A percentile compares a stretch with the other conserved stretches of the same genome.
Conservation (phyloP, 257 asterid genomes). For the Penstemon eatonii region DNA sequence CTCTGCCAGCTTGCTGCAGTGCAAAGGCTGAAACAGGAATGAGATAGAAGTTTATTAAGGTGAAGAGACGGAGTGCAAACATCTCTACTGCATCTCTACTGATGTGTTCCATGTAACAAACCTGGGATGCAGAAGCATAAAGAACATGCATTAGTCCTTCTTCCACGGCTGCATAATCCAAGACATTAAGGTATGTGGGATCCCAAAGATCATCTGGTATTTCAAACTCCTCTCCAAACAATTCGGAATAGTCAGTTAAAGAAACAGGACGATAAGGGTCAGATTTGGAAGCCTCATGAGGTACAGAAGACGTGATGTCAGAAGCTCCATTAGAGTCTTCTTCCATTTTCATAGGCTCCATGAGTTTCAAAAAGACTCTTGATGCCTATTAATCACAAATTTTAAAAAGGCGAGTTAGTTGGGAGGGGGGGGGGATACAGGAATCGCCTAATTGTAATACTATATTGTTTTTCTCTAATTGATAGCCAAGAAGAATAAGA, state of each 20-base stretch:
- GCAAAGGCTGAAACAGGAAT: slow-evolving; percentile 60
- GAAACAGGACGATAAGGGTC: slow-evolving; percentile 42
- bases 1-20: slow-evolving; percentile 89
- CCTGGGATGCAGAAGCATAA: slow-evolving; percentile 96
- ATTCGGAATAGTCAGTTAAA: slow-evolving; percentile 62
- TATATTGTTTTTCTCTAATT: background rate
- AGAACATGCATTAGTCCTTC: slow-evolving; percentile 94
- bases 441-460: slow-evolving; percentile 15
- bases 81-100: background rate
- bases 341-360: slow-evolving; percentile 46
- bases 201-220: slow-evolving; percentile 64
- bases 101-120: slow-evolving; percentile 37
- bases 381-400: slow-evolving; percentile 59
- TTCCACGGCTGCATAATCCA: slow-evolving; percentile 79
- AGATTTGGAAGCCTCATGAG: slow-evolving; percentile 52
- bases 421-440: slow-evolving; percentile 16
- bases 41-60: slow-evolving; percentile 20
- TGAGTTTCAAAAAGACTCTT: slow-evolving; percentile 57
- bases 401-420: slow-evolving; percentile 14
- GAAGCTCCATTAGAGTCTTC: slow-evolving; percentile 46
- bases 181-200: slow-evolving; percentile 52
- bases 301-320: slow-evolving; percentile 43
- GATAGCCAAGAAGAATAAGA: slow-evolving; percentile 15
- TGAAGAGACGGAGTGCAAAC: slow-evolving; percentile 13
- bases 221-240: slow-evolving; percentile 84